Base-by-base conservation (phyloP, 2,329 filamentous ascomycete genomes). In the Exophiala oligosperma region DNA sequence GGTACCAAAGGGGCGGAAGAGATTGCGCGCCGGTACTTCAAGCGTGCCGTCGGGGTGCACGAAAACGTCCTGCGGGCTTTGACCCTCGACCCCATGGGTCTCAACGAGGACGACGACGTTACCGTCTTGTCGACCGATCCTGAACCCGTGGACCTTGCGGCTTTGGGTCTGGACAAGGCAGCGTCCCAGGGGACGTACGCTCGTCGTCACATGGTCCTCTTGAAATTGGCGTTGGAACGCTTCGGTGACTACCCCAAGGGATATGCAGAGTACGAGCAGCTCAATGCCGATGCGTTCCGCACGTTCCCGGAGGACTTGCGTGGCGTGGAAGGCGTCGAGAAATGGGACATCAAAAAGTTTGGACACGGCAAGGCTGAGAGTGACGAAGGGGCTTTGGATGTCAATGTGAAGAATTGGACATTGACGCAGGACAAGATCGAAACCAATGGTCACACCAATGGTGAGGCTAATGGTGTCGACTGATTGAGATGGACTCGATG, bases 331-430 rank as follows among this genome's bases (percentile, higher is more conserved):
- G 77, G 76, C 1, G 74, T 78, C 0, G 78, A 80, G 69, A 79
- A 77, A 69, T 80, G 78, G 79, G 68, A 73, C 53, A 67, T 76
- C 11, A 77, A 79, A 67, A 70, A 65, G 0, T 80, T 75, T 64
- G 78, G 78, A 0, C 54, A 59, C 6, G 79, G 79, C 2, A 79
- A 78, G 69, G 79, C 79, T 1, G 75, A 79, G 68, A 70, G n/a
- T 1, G 32, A 35, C 11, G 32, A 35, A 11, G 32, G 32, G 9
- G 32, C 32, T 35, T 35, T 35, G 32, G 32, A 35, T 35, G 32
- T 35, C 32, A 35, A 35, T 35, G 32, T 35, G 2, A 35, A 35
- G 32, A 11, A 35, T 11, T 35, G 32, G 32, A 35, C 32, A 35
- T 9, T 35, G 32, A 35, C 32, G 32, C 32, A 9, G 32, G 32